Evolutionary conservation across 768 basidiomycete species (phyloP), one percentile per base, ranked within the genome.

Genomic region (Auriscalpium orientale): DNA sequence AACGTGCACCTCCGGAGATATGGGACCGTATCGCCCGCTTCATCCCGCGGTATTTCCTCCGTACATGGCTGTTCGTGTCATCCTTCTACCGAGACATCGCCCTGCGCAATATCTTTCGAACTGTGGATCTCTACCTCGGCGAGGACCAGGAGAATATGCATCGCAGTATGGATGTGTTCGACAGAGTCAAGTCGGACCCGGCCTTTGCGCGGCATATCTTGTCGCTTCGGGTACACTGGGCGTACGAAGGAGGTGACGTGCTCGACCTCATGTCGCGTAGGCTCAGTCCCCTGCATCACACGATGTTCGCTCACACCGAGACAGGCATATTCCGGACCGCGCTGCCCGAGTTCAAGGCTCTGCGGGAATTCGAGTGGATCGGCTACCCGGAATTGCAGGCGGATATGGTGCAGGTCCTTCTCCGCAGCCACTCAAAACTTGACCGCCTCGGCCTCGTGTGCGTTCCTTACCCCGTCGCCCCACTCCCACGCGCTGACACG

Each of bases 281-380:
- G 78, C 71, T 4, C 43, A 35, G 13, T 34, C 13, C n/a, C 22
- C 35, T 34, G 20, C 11, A 48, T 46, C 54, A 15, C 9, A 34
- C 48, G 33, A 36, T 49, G 22, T 28, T 18, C 22, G 21, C 35
- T 46, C 15, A 49, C 46, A 44, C 20, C 21, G 2, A 28, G 28
- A 18, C 47, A 83, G 79, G 82, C 15, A 79, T 85, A 46, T 83
- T 86, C 67, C 78, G 78, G 54, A 81, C 78, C 9, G 78, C 83
- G 2, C 72, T 87, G 13, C 83, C 83, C 1, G 80, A 81, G 45
- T 85, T 86, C 69, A 82, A 72, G 56, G 76, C 78, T 8, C 70
- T 87, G 11, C 64, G 72, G 12, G 83, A 84, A 58, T 84, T 86
- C 62, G 84, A 87, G 67, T 87, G 85, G 85, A 85, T 86, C n/a